Evolutionary conservation across 2,329 filamentous ascomycete species (phyloP), one percentile per base, ranked within the genome.

Genomic region (Sclerotinia trifoliorum): DNA sequence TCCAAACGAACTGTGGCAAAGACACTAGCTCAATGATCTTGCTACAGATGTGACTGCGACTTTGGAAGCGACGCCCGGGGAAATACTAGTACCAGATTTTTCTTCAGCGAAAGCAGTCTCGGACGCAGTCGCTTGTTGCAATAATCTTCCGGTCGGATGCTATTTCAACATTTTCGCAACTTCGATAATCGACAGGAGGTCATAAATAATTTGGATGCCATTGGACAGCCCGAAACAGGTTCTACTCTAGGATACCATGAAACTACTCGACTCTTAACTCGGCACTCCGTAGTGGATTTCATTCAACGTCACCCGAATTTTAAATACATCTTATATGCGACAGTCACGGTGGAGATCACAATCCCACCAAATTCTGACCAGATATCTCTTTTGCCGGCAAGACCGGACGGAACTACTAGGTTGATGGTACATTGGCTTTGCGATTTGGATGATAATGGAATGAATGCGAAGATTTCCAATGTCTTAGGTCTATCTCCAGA

Each of bases 101-200:
- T 55, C 52, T 55, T 3, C 8, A 17, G 11, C 8, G 26, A 55
- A 8, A 55, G 10, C 26, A 19, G 3, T 21, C 52, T 2, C 32
- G 26, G 29, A 48, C 17, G 17, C 29, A 32, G 52, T 32, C 32
- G 17, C 26, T 13, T 29, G 26, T 21, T 3, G 7, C 19, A 10
- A 32, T 1, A 21, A 1, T 2, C 17, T 4, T 29, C 26, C 6
- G 19, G 15, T 2, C 3, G 5, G 1, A 10, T 21, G 10, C 10
- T 7, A 19, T 54, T 54, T 21, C 2, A 21, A 17, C 7, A 32
- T 55, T 10, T 32, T 32, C 26, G 21, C 21, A 32, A 55, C 8
- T 32, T 32, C 17, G 26, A 13, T 13, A 21, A 15, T 32, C 1
- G 10, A 8, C 4, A 10, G 26, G 24, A 5, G 7, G 10, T 29